Evolutionary conservation across 805 yeast species (phyloP), one percentile per base, ranked within the genome.

Genomic region (Suhomyces pyralidae): DNA sequence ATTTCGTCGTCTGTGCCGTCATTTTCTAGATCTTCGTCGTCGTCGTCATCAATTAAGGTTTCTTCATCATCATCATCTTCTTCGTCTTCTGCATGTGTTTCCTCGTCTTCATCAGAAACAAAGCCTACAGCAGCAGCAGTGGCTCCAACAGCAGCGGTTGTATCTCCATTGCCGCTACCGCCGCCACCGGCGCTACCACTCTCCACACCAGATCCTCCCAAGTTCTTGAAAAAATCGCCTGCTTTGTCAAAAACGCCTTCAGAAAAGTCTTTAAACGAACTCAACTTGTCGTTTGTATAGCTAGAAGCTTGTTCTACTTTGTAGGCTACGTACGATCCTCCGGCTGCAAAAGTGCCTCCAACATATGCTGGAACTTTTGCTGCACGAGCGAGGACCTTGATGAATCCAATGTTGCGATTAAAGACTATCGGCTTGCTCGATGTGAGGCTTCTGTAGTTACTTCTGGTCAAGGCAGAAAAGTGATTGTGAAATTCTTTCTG

Each of bases 321-420:
- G 68, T 92, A 92, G 17, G 92, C 90, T 47, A 93, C 85, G 65
- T 91, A 94, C 2, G 96, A 86, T 0, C 97, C 96, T 7, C 96
- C 97, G 9, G 97, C 98, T 2, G 96, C 97, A 34, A 91, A 69
- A 0, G 96, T 91, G 7, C 96, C 92, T 1, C 97, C 98, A 0
- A 91, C 73, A 56, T 86, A 86, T 0, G 90, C 93, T 0, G 97
- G 97, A 1, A 86, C 67, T 56, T 80, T 81, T 0, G 82, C 74
- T 1, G 80, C 77, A 51, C 80, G 80, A 0, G 81, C 80, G 5
- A 86, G 70, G 0, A 84, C 67, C 63, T 80, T 84, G 22, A 69
- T 56, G 51, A 73, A 74, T 12, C 75, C 73, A 28, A 74, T 57
- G 50, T 71, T 68, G 50, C 78, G 54, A 40, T 55, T 22, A 43